Evolutionary conservation across 495 filamentous ascomycete genomes (phyloP), one percentile per base, ranked within the genome.

Genomic region (Lichenothelia convexa): DNA sequence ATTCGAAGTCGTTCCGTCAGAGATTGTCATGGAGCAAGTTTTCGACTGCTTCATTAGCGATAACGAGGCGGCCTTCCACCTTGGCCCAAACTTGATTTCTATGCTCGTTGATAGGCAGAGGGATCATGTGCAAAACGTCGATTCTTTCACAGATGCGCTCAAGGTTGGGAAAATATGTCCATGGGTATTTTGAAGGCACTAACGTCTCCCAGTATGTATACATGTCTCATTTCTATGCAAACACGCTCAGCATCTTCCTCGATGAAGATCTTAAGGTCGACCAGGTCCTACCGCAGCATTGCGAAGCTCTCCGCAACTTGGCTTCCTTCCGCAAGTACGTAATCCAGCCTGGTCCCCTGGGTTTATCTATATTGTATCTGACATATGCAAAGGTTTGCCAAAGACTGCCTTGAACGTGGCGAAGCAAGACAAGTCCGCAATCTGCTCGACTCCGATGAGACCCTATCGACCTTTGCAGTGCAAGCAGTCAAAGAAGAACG

Each of bases 211-310:
- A 91, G 78, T 94, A 94, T 57, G 71, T 75, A 11, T 87, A 89
- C 45, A 94, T 97, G 87, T 83, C 78, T 20, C 83, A 93, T 53
- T 94, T 92, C 53, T 95, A 87, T 49, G 80, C 80, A 27, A 93
- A 95, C 52, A 71, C 81, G 0, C 58, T 93, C n/a, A 78, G 80
- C 30, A 57, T 83, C 13, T 59, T 92, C 23, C 61, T 70, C 13
- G 55, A 58, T 1, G 35, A 40, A 9, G 39, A 40, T 16, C 12
- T 51, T 1, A 23, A 44, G 4, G 40, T 43, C 16, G 43, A 63
- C 2, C 40, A 67, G 0, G 33, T 73, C 16, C 59, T 71, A 33
- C 45, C 55, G 5, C 64, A 75, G 21, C 74, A 89, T 41, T 62
- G 76, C 30, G 75, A 92, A 47, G 78, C 80, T 15, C 58, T 86